phyloP scores from a whole-genome alignment of 805 yeast species.

The Torulaspora maleeae region DNA sequence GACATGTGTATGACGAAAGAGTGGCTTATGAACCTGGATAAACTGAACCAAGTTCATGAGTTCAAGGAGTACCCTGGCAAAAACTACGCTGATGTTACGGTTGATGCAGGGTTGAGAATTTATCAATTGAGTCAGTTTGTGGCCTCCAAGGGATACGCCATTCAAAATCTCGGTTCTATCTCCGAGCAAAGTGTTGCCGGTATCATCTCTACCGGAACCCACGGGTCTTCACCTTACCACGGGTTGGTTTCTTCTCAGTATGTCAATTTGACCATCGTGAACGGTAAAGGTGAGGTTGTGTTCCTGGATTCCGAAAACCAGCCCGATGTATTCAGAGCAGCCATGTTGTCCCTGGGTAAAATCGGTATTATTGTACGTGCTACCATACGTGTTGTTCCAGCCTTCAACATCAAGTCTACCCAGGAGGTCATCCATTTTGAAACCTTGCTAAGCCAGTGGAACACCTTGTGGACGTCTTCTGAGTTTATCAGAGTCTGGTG shows the following conservation, averaged over 20 bases:
- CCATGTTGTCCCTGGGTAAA: slow-evolving; percentile 80
- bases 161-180: slow-evolving; percentile 90
- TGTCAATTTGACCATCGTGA: slow-evolving; percentile 69
- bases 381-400: slow-evolving; percentile 79
- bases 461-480: slow-evolving; percentile 76
- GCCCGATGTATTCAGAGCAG: slow-evolving; percentile 70
- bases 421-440: slow-evolving; percentile 81
- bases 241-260: slow-evolving; percentile 86
- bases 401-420: slow-evolving; percentile 70
- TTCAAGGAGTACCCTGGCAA: slow-evolving; percentile 50
- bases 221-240: slow-evolving; percentile 90
- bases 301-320: slow-evolving; percentile 48
- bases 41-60: slow-evolving; percentile 52
- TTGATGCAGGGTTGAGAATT: slow-evolving; percentile 88
- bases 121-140: slow-evolving; percentile 67
- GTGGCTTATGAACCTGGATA: slow-evolving; percentile 85
- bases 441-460: slow-evolving; percentile 67
- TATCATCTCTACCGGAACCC: slow-evolving; percentile 94
- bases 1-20: slow-evolving; percentile 81
- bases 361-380: slow-evolving; percentile 85
- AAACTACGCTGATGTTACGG: slow-evolving; percentile 79
- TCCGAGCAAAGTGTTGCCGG: slow-evolving; percentile 94
- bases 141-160: slow-evolving; percentile 60
- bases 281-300: slow-evolving; percentile 69
- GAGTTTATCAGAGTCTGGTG: slow-evolving; percentile 95